A percentile compares a stretch with the other conserved stretches of the same genome.
Evolutionary conservation across 2,329 filamentous ascomycete genomes (phyloP).

Genomic region (Aureobasidium sp.): DNA sequence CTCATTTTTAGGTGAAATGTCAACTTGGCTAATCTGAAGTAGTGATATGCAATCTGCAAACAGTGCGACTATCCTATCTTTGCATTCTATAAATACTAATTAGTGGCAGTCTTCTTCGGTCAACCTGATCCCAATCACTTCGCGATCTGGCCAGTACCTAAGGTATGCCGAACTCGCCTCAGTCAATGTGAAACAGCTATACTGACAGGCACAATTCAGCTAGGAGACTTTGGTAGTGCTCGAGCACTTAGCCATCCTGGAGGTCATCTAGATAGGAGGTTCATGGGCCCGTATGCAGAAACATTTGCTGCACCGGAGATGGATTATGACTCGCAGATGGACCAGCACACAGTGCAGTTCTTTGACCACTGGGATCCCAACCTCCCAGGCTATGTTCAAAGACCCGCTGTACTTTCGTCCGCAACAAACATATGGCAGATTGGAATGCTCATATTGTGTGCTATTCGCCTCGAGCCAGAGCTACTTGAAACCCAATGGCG

Average conservation of each 20-base stretch:
- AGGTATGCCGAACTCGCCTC: background rate
- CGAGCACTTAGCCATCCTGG: background rate
- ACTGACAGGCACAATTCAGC: background rate
- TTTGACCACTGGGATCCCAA: background rate
- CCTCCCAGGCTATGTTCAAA: background rate
- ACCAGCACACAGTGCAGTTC: background rate
- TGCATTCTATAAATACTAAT: background rate
- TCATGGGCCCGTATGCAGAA: background rate
- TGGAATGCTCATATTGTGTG: constrained; percentile 1
- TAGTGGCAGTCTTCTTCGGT: background rate
- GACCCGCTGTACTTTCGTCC: background rate
- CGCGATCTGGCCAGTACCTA: background rate
- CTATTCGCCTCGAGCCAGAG: background rate
- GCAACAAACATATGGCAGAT: constrained; percentile 1
- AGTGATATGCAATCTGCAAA: constrained; percentile 2
- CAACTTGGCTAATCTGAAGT: background rate
- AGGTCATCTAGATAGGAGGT: background rate
- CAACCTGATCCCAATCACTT: background rate
- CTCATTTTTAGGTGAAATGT: background rate
- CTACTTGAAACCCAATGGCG: background rate
- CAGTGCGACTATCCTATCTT: background rate
- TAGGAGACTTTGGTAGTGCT: constrained; percentile 2
- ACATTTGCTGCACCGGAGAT: background rate
- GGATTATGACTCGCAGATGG: background rate
- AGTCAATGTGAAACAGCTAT: too few species aligned